Base-by-base conservation (phyloP, 306 rosid genomes). In the Erythrophleum fordii region DNA sequence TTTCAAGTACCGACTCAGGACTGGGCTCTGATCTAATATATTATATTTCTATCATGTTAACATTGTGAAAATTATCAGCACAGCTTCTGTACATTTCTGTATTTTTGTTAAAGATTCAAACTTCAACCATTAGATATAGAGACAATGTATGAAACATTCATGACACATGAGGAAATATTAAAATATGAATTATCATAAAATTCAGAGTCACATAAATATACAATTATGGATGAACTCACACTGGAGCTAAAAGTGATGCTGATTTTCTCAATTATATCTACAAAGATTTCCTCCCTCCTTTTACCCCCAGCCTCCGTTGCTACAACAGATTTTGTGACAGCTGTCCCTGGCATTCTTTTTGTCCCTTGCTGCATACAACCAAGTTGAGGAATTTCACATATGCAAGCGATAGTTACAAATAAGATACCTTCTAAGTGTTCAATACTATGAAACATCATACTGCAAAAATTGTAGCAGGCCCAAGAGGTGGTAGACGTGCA, bases 241-340 rank as follows among this genome's bases (percentile, higher is more conserved):
- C 97, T 93, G 23, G 97, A 93, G 86, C 97, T 91, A 76, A 93
- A 91, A 82, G 97, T 93, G 65, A 91, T 85, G 85, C 96, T 93
- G 93, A 93, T 93, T 90, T 93, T 93, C 90, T 93, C 97, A 55
- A 93, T 93, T 84, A 93, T 91, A 80, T 91, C 97, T 29, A 93
- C 97, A 86, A 91, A 93, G 60, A 93, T 93, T 83, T 91, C 97
- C 86, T 93, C 97, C 87, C 97, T 93, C 88, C 49, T 89, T 82
- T 87, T 93, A 80, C 94, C 97, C 76, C 93, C 91, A 46, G 94
- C 93, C 46, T 88, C 97, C 67, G 87, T 91, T 65, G 94, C 94
- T 62, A 93, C 93, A 81, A 93, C 97, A 77, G 97, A 93, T 78
- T 93, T 93, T 71, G 97, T 91, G 82, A 93, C 94, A 51, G 97